Base-by-base conservation (phyloP, 2,329 filamentous ascomycete genomes). In the Ceratocystis colombiana region DNA sequence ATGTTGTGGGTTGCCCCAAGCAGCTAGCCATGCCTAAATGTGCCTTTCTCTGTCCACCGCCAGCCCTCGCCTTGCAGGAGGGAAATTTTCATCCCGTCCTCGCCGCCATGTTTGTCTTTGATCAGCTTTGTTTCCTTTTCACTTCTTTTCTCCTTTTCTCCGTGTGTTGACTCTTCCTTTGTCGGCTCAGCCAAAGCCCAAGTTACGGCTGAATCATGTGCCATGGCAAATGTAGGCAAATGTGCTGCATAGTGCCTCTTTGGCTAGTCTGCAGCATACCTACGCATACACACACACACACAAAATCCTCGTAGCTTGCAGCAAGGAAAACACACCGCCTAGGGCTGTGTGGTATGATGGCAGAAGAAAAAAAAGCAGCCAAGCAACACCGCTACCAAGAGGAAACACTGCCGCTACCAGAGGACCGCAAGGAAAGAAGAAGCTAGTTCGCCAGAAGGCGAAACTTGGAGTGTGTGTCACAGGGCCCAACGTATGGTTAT, bases 51-150 rank as follows among this genome's bases (percentile, higher is more conserved):
- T 57, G 28, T 57, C 22, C 28, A 15, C 28, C 22, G 53, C 53
- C 28, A 30, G 53, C 22, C 53, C 53, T 50, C 46, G 53, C 25
- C 17, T 57, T 57, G 53, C 17, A 30, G 53, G 22, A 30, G 22
- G 28, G 53, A 30, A 57, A 17, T 33, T 57, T 57, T 57, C 53
- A 57, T 57, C 53, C 53, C 22, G 53, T 57, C 53, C 28, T 57
- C 53, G 53, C 53, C 53, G 53, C 28, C 53, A 57, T 57, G 53
- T 57, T 57, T 57, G 53, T 57, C 53, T 57, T 30, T 57, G 53
- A 30, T 57, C 53, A 30, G 46, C 46, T 50, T 22, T 50, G 46
- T 22, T 22, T 22, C 46, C 46, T 20, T n/a, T 28, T 22, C 30
- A 15, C 10, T 57, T 30, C 15, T 30, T 30, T 57, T 57, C 22